These are phyloP conservation scores for Solanum hybrid DNA, from an alignment of 305 asterid species.

Conservation along the genomic window DNA sequence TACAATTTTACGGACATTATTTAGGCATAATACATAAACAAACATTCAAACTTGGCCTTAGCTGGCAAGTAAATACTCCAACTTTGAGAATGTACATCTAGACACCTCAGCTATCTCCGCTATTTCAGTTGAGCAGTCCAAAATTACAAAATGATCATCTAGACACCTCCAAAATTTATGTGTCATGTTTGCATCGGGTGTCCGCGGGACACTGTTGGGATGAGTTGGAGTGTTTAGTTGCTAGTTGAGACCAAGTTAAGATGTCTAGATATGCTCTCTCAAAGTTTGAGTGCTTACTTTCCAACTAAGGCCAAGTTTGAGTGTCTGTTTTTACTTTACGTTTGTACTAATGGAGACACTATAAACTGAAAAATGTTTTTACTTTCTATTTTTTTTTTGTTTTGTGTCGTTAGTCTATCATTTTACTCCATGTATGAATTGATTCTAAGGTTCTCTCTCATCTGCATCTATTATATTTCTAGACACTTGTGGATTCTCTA, in stretches of 20 bases:
- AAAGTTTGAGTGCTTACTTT: not conserved
- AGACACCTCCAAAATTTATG: not conserved
- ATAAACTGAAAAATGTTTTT: not conserved
- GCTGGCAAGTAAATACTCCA: not conserved
- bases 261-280: not conserved
- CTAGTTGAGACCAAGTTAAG: not conserved
- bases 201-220: not conserved
- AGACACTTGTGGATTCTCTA: slow-evolving; percentile 62
- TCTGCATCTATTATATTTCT: slow-evolving; percentile 10
- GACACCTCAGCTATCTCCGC: not conserved
- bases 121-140: not conserved
- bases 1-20: not conserved
- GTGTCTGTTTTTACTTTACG: not conserved
- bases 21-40: not conserved
- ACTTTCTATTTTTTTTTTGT: not conserved
- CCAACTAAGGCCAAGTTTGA: not conserved
- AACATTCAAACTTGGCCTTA: not conserved
- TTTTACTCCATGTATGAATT: not conserved
- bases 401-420: not conserved
- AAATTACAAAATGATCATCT: not conserved
- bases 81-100: not conserved
- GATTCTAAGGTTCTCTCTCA: not conserved
- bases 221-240: not conserved
- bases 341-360: not conserved
- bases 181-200: not conserved